phyloP scores from a whole-genome alignment of 805 yeast genomes.

The Suhomyces tanzawaensis region DNA sequence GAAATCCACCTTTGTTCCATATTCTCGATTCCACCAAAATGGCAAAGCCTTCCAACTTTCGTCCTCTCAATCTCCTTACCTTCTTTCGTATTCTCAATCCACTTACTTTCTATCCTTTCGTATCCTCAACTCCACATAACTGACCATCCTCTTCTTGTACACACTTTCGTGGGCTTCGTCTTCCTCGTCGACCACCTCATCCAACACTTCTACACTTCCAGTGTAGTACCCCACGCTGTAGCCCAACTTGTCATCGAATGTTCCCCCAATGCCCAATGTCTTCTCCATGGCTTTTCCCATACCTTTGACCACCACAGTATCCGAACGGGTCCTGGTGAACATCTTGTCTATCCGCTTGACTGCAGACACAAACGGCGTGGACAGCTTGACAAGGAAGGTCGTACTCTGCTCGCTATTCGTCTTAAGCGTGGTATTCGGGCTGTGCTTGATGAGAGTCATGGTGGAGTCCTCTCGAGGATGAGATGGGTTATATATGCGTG shows the following conservation, averaged over 20 bases:
- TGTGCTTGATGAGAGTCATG: conserved; percentile 47
- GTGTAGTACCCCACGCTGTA: conserved; percentile 61
- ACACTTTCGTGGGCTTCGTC: conserved; percentile 29
- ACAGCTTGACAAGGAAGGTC: conserved; percentile 55
- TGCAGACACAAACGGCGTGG: conserved; percentile 72
- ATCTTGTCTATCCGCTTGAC: conserved; percentile 60
- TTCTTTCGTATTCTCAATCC: too few relatives aligned
- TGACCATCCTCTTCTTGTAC: conserved; percentile 44
- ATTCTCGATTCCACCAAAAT: too few relatives aligned
- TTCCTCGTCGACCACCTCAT: conserved; percentile 50
- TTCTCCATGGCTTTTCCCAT: conserved; percentile 70
- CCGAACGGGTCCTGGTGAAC: conserved; percentile 37
- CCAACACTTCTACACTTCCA: conserved; percentile 64
- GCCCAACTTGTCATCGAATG: conserved; percentile 51
- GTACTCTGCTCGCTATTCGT: conserved; percentile 44
- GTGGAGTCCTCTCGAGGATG: neutral
- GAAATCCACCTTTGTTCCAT: too few relatives aligned
- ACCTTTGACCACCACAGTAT: conserved; percentile 59
- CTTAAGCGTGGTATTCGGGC: conserved; percentile 46
- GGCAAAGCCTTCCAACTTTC: too few relatives aligned
- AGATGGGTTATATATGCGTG: too few relatives aligned
- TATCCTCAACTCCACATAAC: conserved; percentile 46
- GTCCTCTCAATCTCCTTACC: too few relatives aligned
- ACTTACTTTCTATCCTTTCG: neutral
- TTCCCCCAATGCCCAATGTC: conserved; percentile 58